Evolutionary conservation across 2,329 filamentous ascomycete species (phyloP).

Genomic region (Fusarium clavum): DNA sequence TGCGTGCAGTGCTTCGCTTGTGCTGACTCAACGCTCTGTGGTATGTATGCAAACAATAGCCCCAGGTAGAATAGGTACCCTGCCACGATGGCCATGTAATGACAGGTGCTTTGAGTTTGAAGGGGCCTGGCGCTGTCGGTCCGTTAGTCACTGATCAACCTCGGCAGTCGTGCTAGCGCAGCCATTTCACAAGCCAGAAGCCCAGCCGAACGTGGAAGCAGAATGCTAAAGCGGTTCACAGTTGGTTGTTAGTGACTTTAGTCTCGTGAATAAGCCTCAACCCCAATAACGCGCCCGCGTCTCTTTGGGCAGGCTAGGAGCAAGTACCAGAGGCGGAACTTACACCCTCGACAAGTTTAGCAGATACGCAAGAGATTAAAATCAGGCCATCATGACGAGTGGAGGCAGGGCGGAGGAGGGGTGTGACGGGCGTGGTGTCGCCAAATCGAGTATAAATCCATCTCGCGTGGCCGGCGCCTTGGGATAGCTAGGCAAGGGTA

Average conservation of each 20-base stretch:
- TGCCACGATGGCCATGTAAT: constrained; percentile 4
- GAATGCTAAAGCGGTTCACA: constrained; percentile 18
- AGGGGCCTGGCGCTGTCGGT: constrained; percentile 28
- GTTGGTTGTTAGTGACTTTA: constrained; percentile 7
- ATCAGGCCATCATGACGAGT: constrained; percentile 47
- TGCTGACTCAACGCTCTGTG: constrained; percentile 9
- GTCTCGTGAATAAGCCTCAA: constrained; percentile 28
- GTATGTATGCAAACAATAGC: constrained; percentile 2
- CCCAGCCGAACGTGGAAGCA: constrained; percentile 25
- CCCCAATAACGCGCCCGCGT: constrained; percentile 27
- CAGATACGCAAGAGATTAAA: constrained; percentile 45
- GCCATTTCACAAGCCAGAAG: constrained; percentile 31
- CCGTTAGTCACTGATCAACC: constrained; percentile 27
- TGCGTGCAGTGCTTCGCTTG: neutral
- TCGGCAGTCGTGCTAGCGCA: constrained; percentile 31
- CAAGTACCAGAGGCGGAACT: constrained; percentile 34
- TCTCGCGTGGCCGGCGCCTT: constrained; percentile 48
- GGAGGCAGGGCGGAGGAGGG: constrained; percentile 25
- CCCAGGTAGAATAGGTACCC: neutral
- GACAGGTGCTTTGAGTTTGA: constrained; percentile 11
- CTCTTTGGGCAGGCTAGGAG: constrained; percentile 23
- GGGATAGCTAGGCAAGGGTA: constrained; percentile 37
- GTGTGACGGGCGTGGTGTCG: constrained; percentile 9
- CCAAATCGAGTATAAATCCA: constrained; percentile 47
- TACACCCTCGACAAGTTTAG: constrained; percentile 33